Evolutionary conservation across 768 basidiomycete species (phyloP), one percentile per base, ranked within the genome.

Genomic region (Lenzites betulinus): DNA sequence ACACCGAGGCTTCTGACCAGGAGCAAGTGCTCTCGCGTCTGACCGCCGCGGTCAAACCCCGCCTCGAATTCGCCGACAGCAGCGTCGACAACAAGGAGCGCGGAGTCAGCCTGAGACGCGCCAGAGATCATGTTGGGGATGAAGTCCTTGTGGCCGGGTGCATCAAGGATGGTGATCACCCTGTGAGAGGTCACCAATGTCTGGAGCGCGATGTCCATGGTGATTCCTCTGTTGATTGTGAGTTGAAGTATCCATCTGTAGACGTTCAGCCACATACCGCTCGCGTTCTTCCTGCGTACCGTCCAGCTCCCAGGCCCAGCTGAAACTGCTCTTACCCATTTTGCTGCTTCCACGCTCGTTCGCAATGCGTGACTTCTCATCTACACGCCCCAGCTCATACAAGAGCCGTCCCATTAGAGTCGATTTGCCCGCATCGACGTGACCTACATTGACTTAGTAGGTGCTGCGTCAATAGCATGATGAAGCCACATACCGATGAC

Each of bases 91-190:
- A 98, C 95, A 22, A 98, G 85, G 8, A 98, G 75, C 0, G 97
- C 94, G 48, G 93, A 93, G 66, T 98, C 97, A 0, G 96, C 97
- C 74, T 98, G 97, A 2, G 95, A 88, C 7, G 97, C 96, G 1
- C 97, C 97, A 0, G 95, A 98, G 53, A 99, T 99, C 96, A 98
- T 98, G 71, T 98, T 98, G 1, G 97, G 97, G 63, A 99, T 90
- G 67, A 98, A 98, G 70, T 99, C 97, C 65, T 88, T 90, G 74
- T 99, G 97, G 0, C 97, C 97, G 0, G 97, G 97, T 0, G 96
- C 96, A 68, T 99, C 97, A 30, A 99, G 83, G n/a, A 99, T 84
- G 1, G 94, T 97, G 65, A 98, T 87, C 63, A 86, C 83, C 51
- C 90, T 83, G 64, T 88, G 81, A 0, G 85, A 76, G 0, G 95